Evolutionary conservation across 2,329 filamentous ascomycete genomes (phyloP), one percentile per base, ranked within the genome.

Genomic region (Pochonia chlamydosporia): DNA sequence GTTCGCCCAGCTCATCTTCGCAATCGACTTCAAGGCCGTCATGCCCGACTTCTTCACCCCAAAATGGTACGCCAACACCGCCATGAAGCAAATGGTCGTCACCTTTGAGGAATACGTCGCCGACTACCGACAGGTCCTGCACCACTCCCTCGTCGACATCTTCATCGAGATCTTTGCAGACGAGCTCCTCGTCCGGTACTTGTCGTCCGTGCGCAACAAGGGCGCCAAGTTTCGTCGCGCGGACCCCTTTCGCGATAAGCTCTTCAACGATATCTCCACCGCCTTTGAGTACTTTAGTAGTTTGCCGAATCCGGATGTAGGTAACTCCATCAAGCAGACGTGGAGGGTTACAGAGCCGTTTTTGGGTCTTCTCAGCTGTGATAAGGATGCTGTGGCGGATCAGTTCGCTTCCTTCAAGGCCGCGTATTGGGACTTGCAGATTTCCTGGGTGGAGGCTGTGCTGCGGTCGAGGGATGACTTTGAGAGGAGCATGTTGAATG

Each of bases 381-480:
- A 93, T 61, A 85, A 84, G 43, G 78, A 82, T 25, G 75, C 73
- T 21, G 75, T 96, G 1, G 82, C 89, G 14, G 81, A 87, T 44
- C 83, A 88, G 1, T 97, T 95, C 61, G 85, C 85, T 57, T 71
- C 74, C 5, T 92, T 99, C 71, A 97, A 96, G 75, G 72, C 69
- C 33, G 77, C 81, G 40, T 96, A 96, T 66, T 96, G 92, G 88
- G 93, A 99, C 68, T 73, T 97, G 63, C 89, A 95, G 65, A 84
- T 97, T 49, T 85, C 84, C 40, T 99, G 93, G 93, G 90, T 99
- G 7, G 95, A 99, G 73, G 86, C 88, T 6, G 92, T 96, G 41
- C 63, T 99, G 53, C 79, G 91, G 55, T 77, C 83, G 2, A 76
- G 95, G 56, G 93, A 99, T 66, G 93, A 99, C 70, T 97, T 95